phyloP scores from a whole-genome alignment of 768 basidiomycete species.

The Suillus cothurnatus region DNA sequence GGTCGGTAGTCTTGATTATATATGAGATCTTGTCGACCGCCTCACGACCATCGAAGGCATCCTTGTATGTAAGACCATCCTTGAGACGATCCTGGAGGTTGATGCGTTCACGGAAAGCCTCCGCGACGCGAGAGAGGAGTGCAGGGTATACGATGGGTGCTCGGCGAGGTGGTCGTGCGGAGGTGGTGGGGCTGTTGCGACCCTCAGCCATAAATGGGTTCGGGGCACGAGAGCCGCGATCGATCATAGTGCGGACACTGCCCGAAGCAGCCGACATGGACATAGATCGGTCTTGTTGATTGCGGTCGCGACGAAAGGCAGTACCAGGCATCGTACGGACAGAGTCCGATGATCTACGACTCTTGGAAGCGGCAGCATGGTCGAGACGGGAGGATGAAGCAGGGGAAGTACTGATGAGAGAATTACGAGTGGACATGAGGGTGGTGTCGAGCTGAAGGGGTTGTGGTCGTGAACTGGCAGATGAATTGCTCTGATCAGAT shows the following conservation, averaged over 20 bases:
- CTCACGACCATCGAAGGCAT: slow-evolving; percentile 95
- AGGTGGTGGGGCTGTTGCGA: slow-evolving; percentile 38
- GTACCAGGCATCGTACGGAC: slow-evolving; percentile 57
- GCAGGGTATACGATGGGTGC: slow-evolving; percentile 93
- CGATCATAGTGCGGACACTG: slow-evolving; percentile 49
- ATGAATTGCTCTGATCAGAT: slow-evolving; percentile 39
- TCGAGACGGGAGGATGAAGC: slow-evolving; percentile 45
- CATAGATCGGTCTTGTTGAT: slow-evolving; percentile 69
- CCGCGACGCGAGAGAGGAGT: slow-evolving; percentile 89
- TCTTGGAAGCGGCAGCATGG: slow-evolving; percentile 24
- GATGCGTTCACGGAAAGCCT: slow-evolving; percentile 88
- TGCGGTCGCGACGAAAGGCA: slow-evolving; percentile 59
- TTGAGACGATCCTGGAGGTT: slow-evolving; percentile 78
- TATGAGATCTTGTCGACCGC: slow-evolving; percentile 97
- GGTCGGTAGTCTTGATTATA: slow-evolving; percentile 97
- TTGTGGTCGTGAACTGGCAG: slow-evolving; percentile 39
- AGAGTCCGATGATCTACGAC: slow-evolving; percentile 73
- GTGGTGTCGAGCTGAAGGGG: slow-evolving; percentile 65
- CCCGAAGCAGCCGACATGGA: slow-evolving; percentile 71
- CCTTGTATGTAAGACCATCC: slow-evolving; percentile 95
- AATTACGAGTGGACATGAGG: slow-evolving; percentile 45
- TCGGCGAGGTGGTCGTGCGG: slow-evolving; percentile 44
- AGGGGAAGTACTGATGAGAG: slow-evolving; percentile 45
- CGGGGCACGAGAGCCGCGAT: slow-evolving; percentile 37
- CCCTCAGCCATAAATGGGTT: slow-evolving; percentile 40